phyloP scores from a whole-genome alignment of 345 rosid species.

The Heritiera fomes region DNA sequence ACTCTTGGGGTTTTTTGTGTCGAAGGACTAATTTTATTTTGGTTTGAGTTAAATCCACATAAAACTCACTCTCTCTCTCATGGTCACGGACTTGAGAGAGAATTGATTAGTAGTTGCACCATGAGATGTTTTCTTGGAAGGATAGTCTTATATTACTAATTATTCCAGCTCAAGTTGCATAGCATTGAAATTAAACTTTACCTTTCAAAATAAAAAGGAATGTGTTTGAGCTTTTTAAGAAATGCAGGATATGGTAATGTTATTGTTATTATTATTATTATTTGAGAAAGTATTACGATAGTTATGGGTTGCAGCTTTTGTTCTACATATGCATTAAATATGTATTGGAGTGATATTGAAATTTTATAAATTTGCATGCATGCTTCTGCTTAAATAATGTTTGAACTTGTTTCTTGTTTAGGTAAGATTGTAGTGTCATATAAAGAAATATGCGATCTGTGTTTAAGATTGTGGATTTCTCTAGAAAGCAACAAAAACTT shows the following conservation, averaged over 20 bases:
- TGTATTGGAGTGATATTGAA: not conserved
- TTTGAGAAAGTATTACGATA: not conserved
- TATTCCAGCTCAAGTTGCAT: not conserved
- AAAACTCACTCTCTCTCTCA: not conserved
- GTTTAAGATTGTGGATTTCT: not conserved
- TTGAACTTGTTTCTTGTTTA: not conserved
- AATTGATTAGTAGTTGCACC: not conserved
- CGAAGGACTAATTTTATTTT: not conserved
- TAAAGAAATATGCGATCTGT: constrained; percentile 4
- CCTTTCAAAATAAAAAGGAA: not conserved
- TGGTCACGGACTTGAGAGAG: not conserved
- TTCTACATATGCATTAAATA: not conserved
- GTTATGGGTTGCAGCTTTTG: not conserved
- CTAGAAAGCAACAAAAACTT: not conserved
- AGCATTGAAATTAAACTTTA: not conserved
- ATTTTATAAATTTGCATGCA: not conserved
- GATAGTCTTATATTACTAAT: not conserved
- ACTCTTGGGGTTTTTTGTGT: not conserved
- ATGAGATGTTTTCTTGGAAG: not conserved
- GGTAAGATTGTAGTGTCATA: not conserved
- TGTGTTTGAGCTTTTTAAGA: not conserved
- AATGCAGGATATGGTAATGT: not conserved
- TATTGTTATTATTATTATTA: not conserved
- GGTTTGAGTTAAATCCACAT: not conserved
- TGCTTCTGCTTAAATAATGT: not conserved